A percentile compares a stretch with the other conserved stretches of the same genome.
Conservation (phyloP, 2,329 filamentous ascomycete species). For the Fusarium sublunatum region DNA sequence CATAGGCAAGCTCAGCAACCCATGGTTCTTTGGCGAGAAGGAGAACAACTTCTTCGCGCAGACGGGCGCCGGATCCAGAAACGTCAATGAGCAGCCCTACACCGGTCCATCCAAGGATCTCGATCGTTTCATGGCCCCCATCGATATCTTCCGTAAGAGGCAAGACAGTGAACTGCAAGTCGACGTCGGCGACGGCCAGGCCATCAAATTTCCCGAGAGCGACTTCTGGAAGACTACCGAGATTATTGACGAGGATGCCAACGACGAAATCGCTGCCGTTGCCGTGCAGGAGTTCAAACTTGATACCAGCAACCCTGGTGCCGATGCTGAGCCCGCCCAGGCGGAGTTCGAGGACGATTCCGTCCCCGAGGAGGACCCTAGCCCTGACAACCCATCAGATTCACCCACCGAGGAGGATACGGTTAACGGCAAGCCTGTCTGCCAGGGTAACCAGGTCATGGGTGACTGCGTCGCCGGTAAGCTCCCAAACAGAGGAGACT, state of each 20-base stretch:
- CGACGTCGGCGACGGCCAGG: constrained; percentile 1
- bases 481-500: constrained; percentile 7
- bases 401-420: constrained; percentile 3
- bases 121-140: background rate
- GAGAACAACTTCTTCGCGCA: constrained; percentile 11
- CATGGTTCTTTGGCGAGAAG: constrained; percentile 13
- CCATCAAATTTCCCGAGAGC: constrained; percentile 8
- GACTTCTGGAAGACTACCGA: constrained; percentile 9
- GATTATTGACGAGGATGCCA: constrained; percentile 2
- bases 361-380: background rate
- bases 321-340: constrained; percentile 4
- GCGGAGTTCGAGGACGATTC: constrained; percentile 3
- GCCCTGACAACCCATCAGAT: constrained; percentile 3
- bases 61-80: constrained; percentile 6
- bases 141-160: constrained; percentile 10
- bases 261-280: constrained; percentile 7
- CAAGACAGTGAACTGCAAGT: constrained; percentile 3
- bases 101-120: constrained; percentile 7
- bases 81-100: constrained; percentile 10
- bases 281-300: constrained; percentile 14
- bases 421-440: constrained; percentile 7
- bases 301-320: constrained; percentile 7
- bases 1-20: constrained; percentile 6
- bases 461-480: constrained; percentile 9
- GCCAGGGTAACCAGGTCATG: constrained; percentile 3